Conservation (phyloP, 495 filamentous ascomycete species). For the Penicillium taxi region DNA sequence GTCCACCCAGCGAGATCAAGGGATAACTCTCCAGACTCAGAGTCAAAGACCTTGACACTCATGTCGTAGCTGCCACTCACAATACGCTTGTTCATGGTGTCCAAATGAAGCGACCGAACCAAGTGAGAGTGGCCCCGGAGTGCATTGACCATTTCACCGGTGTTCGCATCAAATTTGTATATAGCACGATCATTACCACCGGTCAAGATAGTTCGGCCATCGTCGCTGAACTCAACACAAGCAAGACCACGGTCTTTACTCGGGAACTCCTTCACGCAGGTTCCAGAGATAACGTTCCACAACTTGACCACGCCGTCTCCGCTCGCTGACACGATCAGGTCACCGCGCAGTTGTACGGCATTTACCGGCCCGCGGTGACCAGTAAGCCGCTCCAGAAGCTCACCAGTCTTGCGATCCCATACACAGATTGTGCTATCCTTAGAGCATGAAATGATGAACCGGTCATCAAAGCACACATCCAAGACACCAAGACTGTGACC, state of each 20-base stretch:
- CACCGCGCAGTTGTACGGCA: conserved; percentile 85
- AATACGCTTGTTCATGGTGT: conserved; percentile 71
- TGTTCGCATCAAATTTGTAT: conserved; percentile 88
- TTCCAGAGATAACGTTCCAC: conserved; percentile 84
- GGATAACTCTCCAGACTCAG: conserved; percentile 61
- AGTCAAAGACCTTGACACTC: conserved; percentile 85
- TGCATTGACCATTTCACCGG: conserved; percentile 69
- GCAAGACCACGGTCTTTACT: conserved; percentile 86
- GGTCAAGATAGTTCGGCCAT: conserved; percentile 78
- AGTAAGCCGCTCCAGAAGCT: conserved; percentile 61
- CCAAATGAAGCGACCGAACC: conserved; percentile 82
- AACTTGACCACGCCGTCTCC: conserved; percentile 89
- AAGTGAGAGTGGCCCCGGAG: conserved; percentile 72
- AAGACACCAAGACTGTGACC: conserved; percentile 82
- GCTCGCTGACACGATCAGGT: conserved; percentile 82
- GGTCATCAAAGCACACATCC: conserved; percentile 84
- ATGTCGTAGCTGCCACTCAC: conserved; percentile 91
- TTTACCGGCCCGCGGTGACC: conserved; percentile 92
- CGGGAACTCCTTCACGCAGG: conserved; percentile 77
- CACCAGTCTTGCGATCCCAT: conserved; percentile 78
- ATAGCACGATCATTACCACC: conserved; percentile 92
- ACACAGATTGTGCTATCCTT: conserved; percentile 89
- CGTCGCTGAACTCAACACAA: conserved; percentile 90
- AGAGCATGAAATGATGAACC: conserved; percentile 90
- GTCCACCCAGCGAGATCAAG: conserved; percentile 84